Conservation (phyloP, 257 asterid species). For the Penstemon eatonii region DNA sequence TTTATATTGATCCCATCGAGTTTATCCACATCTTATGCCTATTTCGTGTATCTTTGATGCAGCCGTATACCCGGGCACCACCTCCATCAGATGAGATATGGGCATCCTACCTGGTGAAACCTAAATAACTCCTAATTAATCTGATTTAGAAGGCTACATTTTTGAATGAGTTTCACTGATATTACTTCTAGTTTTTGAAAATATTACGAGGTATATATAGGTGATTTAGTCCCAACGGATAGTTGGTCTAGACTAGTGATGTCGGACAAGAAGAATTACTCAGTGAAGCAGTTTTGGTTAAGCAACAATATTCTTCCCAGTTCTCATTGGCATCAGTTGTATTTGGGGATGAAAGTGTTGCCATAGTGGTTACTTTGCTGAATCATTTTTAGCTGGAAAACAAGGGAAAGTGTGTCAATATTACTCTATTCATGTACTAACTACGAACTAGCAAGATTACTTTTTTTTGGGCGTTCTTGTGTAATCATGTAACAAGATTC, state of each 20-base stretch:
- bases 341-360: too few species aligned
- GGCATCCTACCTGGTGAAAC: slow-evolving; percentile 81
- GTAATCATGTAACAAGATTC: too few species aligned
- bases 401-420: too few species aligned
- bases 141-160: slow-evolving; percentile 1
- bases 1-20: background rate
- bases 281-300: too few species aligned
- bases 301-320: too few species aligned
- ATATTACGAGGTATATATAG: background rate
- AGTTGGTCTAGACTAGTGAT: background rate
- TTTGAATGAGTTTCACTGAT: slow-evolving; percentile 8
- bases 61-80: slow-evolving; percentile 93
- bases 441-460: too few species aligned
- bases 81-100: slow-evolving; percentile 84
- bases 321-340: too few species aligned
- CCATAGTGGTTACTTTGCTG: too few species aligned
- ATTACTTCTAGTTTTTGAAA: background rate
- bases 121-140: slow-evolving; percentile 32
- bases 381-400: too few species aligned
- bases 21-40: slow-evolving; percentile 1
- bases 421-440: too few species aligned
- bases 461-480: too few species aligned
- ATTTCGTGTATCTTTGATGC: slow-evolving; percentile 34
- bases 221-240: background rate
- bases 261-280: background rate